Evolutionary conservation across 2,329 filamentous ascomycete species (phyloP), one percentile per base, ranked within the genome.

Genomic region (Dactylonectria estremocensis): DNA sequence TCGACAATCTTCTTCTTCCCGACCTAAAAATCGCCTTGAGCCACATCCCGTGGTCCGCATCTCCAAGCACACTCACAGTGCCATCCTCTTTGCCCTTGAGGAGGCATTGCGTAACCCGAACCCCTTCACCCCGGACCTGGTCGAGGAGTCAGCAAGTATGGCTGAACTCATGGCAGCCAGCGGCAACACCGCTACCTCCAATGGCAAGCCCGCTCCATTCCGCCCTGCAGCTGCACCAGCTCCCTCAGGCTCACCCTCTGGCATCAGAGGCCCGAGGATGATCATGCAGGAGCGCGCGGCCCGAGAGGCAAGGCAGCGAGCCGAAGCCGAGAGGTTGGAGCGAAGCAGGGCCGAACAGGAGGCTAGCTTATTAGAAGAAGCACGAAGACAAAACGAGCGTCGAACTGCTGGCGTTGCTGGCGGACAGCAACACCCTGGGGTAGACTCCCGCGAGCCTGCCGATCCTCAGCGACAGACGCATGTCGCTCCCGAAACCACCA

Each of bases 91-190:
- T 85, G 91, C 95, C 43, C 89, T 98, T 64, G 95, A 98, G 85
- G 94, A 97, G 84, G 94, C 94, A 43, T 88, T 98, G 73, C 92
- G 95, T 73, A 89, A 92, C 53, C 95, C 95, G 2, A 89, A 94
- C 72, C 85, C 90, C 55, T 97, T 98, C 82, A 97, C 95, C 9
- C 88, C 93, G 24, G 95, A 97, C 81, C 84, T 91, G 74, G 88
- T 91, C 68, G 96, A 99, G 86, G 93, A 97, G 85, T 92, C 93
- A 88, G 93, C 95, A 74, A 89, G 90, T 77, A 98, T 99, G 95
- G 93, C 95, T 74, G 95, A 97, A 80, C 86, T 97, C 75, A 81
- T 86, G 69, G 80, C 80, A 67, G 87, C 89, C 77, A 88, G 90
- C 78, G 85, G 85, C 76, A 83, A 86, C 71, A 84, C 87, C 74